Conservation (phyloP, 768 basidiomycete species). For the Podaxis pistillaris region DNA sequence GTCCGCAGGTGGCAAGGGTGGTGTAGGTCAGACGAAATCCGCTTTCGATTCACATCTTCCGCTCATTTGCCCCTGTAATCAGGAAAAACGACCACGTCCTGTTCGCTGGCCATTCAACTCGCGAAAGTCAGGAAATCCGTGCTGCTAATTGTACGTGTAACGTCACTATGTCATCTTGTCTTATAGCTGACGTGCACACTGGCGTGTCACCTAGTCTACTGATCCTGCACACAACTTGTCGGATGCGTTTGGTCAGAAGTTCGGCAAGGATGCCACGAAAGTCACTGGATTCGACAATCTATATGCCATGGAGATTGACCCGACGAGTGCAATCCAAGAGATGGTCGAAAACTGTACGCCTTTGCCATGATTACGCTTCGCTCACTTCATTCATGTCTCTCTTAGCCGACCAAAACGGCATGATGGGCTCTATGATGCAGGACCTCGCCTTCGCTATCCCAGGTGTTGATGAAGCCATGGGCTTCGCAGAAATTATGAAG, state of each 20-base stretch:
- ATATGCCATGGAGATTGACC: slow-evolving; percentile 99
- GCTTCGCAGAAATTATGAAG: slow-evolving; percentile 99
- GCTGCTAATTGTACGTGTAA: slow-evolving; percentile 78
- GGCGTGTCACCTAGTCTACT: slow-evolving; percentile 66
- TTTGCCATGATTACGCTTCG: background rate
- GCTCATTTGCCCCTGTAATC: slow-evolving; percentile 12
- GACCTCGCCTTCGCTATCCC: slow-evolving; percentile 99
- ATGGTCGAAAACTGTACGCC: slow-evolving; percentile 94
- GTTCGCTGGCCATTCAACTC: slow-evolving; percentile 95
- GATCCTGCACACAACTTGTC: slow-evolving; percentile 99
- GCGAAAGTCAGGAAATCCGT: slow-evolving; percentile 92
- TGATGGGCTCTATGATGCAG: slow-evolving; percentile 99
- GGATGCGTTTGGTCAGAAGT: slow-evolving; percentile 98
- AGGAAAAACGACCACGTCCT: slow-evolving; percentile 99
- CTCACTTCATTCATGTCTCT: slow-evolving; percentile 8
- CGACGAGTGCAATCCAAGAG: slow-evolving; percentile 95
- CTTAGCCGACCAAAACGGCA: slow-evolving; percentile 81
- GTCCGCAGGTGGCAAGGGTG: slow-evolving; percentile 89
- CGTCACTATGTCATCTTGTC: background rate
- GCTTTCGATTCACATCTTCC: background rate
- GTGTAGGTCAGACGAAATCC: slow-evolving; percentile 73
- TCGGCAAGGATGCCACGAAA: slow-evolving; percentile 97
- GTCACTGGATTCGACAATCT: slow-evolving; percentile 98
- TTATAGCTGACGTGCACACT: slow-evolving; percentile 4
- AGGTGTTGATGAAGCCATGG: slow-evolving; percentile 99